These are phyloP conservation scores for Mucor sp. DNA, from an alignment of 371 early-diverging fungal species.

Conservation along the genomic window DNA sequence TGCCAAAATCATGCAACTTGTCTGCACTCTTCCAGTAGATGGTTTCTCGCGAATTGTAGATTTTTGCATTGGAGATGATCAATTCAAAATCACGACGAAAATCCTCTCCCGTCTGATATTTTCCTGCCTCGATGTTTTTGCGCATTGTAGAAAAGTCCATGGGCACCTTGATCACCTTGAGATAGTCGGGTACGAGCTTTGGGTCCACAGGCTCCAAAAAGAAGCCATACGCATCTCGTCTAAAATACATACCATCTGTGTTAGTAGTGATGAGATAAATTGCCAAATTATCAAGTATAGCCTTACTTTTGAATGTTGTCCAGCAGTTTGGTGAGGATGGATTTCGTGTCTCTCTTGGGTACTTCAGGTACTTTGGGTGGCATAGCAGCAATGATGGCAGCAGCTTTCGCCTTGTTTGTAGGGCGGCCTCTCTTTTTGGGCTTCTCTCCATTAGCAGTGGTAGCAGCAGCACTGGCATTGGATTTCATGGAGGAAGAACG, in stretches of 20 bases:
- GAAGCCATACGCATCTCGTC: conserved; percentile 70
- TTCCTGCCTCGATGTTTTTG: conserved; percentile 51
- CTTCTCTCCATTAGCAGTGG: conserved; percentile 25
- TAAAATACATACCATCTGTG: conserved; percentile 1
- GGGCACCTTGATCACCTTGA: conserved; percentile 68
- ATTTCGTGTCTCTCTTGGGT: conserved; percentile 44
- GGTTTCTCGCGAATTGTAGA: conserved; percentile 75
- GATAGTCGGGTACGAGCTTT: conserved; percentile 73
- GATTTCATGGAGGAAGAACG: conserved; percentile 14
- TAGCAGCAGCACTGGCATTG: conserved; percentile 1
- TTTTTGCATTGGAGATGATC: conserved; percentile 69
- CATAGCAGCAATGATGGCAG: conserved; percentile 23
- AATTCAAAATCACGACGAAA: conserved; percentile 68
- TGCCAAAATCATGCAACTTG: conserved; percentile 60
- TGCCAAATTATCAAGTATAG: neutral
- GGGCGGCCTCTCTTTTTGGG: conserved; percentile 50
- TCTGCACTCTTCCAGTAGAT: conserved; percentile 75
- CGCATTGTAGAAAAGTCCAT: conserved; percentile 77
- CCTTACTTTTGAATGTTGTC: conserved; percentile 59
- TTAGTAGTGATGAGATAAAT: neutral
- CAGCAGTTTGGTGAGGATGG: conserved; percentile 46
- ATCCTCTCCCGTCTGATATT: conserved; percentile 54
- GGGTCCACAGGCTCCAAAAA: conserved; percentile 87
- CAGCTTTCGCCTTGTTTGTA: conserved; percentile 32
- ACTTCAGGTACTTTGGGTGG: conserved; percentile 30